A percentile compares a stretch with the other conserved stretches of the same genome.
These are phyloP conservation scores for Begonia masoniana DNA, from an alignment of 306 rosid species.

Conservation along the genomic window DNA sequence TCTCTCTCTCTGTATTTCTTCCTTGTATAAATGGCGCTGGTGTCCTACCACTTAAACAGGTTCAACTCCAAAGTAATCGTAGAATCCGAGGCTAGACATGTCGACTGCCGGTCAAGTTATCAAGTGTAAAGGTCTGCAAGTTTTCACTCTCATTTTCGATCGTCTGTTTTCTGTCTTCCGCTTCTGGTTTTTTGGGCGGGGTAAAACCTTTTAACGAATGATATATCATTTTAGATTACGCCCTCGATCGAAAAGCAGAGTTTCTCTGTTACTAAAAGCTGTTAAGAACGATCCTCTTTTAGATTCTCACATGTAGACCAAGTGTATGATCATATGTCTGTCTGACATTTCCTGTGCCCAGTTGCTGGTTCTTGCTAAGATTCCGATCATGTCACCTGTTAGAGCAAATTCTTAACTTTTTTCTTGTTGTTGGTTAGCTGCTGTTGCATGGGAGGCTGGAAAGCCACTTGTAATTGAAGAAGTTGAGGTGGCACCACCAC, in stretches of 20 bases:
- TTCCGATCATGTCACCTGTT: not conserved
- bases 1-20: not conserved
- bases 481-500: slow-evolving; percentile 42
- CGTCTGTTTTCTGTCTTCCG: not conserved
- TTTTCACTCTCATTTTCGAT: not conserved
- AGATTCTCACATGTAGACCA: too few relatives aligned
- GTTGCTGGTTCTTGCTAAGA: too few relatives aligned
- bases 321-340: too few relatives aligned
- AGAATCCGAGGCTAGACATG: slow-evolving; percentile 14
- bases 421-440: slow-evolving; percentile 37
- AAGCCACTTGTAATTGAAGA: slow-evolving; percentile 41
- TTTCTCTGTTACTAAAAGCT: too few relatives aligned
- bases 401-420: not conserved
- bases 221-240: too few relatives aligned
- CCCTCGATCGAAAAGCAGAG: too few relatives aligned
- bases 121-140: slow-evolving; percentile 49
- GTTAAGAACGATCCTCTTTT: too few relatives aligned
- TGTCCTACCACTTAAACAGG: not conserved
- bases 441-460: slow-evolving; percentile 48
- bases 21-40: not conserved
- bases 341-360: too few relatives aligned
- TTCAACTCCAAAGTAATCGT: not conserved
- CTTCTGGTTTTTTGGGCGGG: slow-evolving; percentile 11
- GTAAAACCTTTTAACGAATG: too few relatives aligned
- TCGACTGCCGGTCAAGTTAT: slow-evolving; percentile 48